phyloP scores from a whole-genome alignment of 176 grass and related monocot genomes.

The Alopecurus myosuroides region DNA sequence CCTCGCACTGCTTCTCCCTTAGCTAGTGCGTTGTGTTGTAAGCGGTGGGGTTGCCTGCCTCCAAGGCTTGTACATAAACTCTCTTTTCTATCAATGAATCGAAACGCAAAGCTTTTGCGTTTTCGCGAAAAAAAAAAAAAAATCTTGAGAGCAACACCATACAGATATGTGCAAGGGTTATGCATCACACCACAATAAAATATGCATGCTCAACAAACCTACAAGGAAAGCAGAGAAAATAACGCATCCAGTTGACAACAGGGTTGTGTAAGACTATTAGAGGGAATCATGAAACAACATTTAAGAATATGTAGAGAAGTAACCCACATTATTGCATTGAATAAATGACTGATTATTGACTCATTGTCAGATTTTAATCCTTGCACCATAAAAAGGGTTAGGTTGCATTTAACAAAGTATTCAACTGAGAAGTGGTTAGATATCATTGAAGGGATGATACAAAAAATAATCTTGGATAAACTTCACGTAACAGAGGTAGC shows the following conservation, averaged over 20 bases:
- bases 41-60: no score
- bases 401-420: not conserved
- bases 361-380: conserved; percentile 19
- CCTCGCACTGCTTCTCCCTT: no score
- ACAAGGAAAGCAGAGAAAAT: conserved; percentile 4
- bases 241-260: conserved; percentile 5
- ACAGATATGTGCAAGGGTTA: conserved; percentile 2
- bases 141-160: not conserved
- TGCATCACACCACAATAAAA: conserved; percentile 3
- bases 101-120: no score
- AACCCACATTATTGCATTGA: conserved; percentile 4
- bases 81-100: no score
- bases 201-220: conserved; percentile 1
- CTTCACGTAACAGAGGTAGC: not conserved
- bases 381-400: conserved; percentile 10
- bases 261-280: conserved; percentile 7
- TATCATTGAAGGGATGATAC: conserved; percentile 7
- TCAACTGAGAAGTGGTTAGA: not conserved
- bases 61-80: no score
- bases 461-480: not conserved
- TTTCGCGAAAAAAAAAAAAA: no score
- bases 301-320: not conserved
- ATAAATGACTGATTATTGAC: conserved; percentile 18
- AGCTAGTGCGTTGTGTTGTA: no score
- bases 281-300: not conserved